A percentile compares a stretch with the other conserved stretches of the same genome.
Conservation (phyloP, 2,329 filamentous ascomycete species). For the Beauveria brongniartii region DNA sequence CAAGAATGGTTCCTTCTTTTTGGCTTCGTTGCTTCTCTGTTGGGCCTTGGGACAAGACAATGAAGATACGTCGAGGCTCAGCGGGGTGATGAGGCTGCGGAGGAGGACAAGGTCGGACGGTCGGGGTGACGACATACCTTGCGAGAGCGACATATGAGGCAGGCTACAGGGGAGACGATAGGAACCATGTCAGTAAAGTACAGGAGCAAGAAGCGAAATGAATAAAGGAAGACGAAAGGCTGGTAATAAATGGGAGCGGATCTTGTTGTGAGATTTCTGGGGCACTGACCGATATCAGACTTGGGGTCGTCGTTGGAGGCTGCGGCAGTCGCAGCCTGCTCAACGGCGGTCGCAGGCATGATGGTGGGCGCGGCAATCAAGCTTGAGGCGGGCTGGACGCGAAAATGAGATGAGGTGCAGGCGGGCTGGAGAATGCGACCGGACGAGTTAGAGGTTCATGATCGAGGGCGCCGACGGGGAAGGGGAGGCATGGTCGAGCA, state of each 20-base stretch:
- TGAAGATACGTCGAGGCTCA: neutral
- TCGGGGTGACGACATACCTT: conserved; percentile 12
- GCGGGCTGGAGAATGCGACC: neutral
- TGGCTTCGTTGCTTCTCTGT: neutral
- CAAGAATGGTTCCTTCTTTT: neutral
- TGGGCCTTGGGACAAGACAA: neutral
- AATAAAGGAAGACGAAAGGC: neutral
- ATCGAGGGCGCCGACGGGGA: neutral
- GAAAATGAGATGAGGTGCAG: neutral
- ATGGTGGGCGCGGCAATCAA: conserved; percentile 7
- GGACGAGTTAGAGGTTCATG: neutral
- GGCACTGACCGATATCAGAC: conserved; percentile 13
- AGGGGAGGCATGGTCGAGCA: conserved; percentile 3
- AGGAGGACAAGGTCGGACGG: neutral
- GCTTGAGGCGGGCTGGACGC: neutral
- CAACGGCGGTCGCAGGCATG: conserved; percentile 13
- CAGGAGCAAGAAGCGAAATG: neutral
- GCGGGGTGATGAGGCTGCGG: neutral
- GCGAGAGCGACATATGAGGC: conserved; percentile 14
- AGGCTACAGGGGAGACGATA: conserved; percentile 8
- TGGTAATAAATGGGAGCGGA: neutral
- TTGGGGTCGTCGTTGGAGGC: conserved; percentile 10
- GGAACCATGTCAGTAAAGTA: conserved; percentile 7
- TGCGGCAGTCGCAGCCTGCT: conserved; percentile 10
- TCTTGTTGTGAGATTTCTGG: conserved; percentile 2